Evolutionary conservation across 306 rosid species (phyloP).

Genomic region (Rosa lucieae): DNA sequence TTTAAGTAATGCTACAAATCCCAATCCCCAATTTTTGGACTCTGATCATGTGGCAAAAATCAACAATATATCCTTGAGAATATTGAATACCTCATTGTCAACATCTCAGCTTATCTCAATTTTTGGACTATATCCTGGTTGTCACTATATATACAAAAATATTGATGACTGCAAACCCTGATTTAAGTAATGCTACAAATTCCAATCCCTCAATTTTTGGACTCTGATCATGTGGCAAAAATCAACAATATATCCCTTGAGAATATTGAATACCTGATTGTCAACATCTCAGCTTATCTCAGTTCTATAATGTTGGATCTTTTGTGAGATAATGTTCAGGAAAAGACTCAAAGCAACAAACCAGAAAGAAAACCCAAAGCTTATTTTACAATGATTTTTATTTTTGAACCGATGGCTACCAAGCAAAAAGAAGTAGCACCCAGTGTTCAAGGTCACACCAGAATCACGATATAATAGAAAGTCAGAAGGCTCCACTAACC

Average conservation of each 20-base stretch:
- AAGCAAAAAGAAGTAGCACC: neutral
- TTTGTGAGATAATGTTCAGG: neutral
- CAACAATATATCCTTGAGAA: neutral
- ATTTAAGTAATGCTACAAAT: neutral
- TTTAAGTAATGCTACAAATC: neutral
- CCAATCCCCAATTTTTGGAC: neutral
- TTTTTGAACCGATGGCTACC: neutral
- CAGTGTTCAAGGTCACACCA: neutral
- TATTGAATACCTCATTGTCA: neutral
- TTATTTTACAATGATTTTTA: neutral
- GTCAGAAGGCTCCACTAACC: neutral
- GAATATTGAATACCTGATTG: neutral
- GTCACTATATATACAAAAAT: neutral
- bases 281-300: neutral
- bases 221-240: neutral
- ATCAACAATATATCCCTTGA: neutral
- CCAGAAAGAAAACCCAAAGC: neutral
- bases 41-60: neutral
- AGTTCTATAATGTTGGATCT: neutral
- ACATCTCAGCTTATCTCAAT: neutral
- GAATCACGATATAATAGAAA: neutral
- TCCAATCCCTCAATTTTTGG: neutral
- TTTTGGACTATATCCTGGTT: neutral
- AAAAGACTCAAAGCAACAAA: neutral
- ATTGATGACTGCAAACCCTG: neutral